These are phyloP conservation scores for Aegilops bicornis DNA, from an alignment of 176 grass and related monocot genomes.

Conservation along the genomic window DNA sequence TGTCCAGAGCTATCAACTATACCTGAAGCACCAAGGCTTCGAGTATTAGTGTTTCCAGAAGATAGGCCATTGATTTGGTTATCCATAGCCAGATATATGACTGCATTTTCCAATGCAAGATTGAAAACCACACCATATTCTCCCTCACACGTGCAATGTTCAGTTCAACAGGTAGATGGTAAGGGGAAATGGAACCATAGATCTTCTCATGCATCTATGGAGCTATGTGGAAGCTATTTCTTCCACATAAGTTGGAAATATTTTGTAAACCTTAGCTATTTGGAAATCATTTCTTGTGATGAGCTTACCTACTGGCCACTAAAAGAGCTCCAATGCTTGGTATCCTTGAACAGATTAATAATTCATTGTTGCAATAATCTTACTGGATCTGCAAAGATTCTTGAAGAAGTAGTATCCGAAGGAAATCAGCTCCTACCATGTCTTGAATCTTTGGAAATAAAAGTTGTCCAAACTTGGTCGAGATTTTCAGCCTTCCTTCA, in stretches of 20 bases:
- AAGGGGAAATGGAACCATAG: too few relatives aligned
- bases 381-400: neutral
- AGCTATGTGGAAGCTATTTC: too few relatives aligned
- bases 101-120: too few relatives aligned
- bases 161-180: too few relatives aligned
- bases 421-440: neutral
- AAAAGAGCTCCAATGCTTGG: neutral
- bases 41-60: too few relatives aligned
- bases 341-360: neutral
- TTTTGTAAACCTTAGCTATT: neutral
- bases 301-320: neutral
- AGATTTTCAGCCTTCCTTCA: neutral
- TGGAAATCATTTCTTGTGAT: neutral
- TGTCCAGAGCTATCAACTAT: conserved; percentile 25
- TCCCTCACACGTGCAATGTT: too few relatives aligned
- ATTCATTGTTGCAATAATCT: neutral
- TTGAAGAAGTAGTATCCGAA: neutral
- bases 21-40: neutral
- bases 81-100: too few relatives aligned
- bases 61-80: too few relatives aligned
- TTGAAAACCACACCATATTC: too few relatives aligned
- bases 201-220: too few relatives aligned
- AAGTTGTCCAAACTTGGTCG: neutral
- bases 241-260: neutral
- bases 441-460: neutral